Evolutionary conservation across 345 rosid genomes (phyloP).

Genomic region (Brassica rapa): DNA sequence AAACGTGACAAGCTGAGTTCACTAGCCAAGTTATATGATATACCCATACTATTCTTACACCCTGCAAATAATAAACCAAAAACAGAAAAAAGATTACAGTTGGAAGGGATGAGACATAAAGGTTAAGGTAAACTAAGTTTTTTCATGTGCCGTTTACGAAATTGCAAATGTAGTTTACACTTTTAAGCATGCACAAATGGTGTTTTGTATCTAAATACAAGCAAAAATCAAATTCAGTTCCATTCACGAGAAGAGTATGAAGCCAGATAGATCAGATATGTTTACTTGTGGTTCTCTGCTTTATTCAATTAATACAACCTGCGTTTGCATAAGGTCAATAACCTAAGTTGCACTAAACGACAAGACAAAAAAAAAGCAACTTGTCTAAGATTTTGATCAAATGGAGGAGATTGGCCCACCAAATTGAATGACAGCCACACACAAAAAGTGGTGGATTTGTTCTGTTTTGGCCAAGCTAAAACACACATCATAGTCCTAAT

Average conservation of each 20-base stretch:
- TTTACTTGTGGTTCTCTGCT: constrained; percentile 29
- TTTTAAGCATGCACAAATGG: constrained; percentile 26
- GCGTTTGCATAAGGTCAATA: constrained; percentile 6
- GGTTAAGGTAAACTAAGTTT: neutral
- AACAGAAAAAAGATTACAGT: neutral
- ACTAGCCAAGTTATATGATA: constrained; percentile 88
- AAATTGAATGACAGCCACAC: constrained; percentile 28
- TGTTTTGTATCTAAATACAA: constrained; percentile 7
- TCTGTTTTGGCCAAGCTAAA: neutral
- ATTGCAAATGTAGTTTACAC: constrained; percentile 1
- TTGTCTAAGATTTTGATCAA: constrained; percentile 5
- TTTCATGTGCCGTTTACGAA: constrained; percentile 19
- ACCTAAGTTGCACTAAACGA: constrained; percentile 14
- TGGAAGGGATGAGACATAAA: neutral
- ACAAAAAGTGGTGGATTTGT: neutral
- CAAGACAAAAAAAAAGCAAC: constrained; percentile 29
- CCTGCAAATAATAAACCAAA: constrained; percentile 42
- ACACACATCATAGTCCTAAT: neutral
- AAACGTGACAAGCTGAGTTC: constrained; percentile 88
- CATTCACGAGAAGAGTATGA: constrained; percentile 32
- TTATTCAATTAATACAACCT: constrained; percentile 26
- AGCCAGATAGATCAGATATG: constrained; percentile 14
- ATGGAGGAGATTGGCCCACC: constrained; percentile 20
- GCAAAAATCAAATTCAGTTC: neutral
- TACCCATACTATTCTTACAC: constrained; percentile 69